Evolutionary conservation across 2,329 filamentous ascomycete genomes (phyloP), one percentile per base, ranked within the genome.

Genomic region (Aureobasidium sp.): DNA sequence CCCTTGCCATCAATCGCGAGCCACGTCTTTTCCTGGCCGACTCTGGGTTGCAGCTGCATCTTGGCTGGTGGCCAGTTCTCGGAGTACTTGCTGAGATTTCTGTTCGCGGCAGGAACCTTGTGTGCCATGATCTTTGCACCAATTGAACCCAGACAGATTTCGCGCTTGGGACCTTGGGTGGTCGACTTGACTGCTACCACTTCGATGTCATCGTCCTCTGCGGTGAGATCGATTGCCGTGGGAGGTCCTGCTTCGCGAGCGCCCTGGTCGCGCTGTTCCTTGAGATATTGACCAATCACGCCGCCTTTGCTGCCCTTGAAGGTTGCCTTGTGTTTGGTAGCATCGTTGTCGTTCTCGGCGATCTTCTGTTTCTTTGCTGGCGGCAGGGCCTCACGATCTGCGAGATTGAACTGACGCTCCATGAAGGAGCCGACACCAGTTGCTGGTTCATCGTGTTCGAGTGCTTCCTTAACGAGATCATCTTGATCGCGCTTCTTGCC

Each of bases 371-470:
- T 61, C 49, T 61, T 61, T 5, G 45, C 14, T 31, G 80, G 76
- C 22, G 88, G 84, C 70, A 72, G 79, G 65, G 70, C 77, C 68
- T 78, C 77, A 29, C 91, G 87, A 57, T 87, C 81, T 66, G 89
- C 82, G 15, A 95, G 83, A 66, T 87, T 86, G 71, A 92, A 90
- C 71, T 91, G 79, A 35, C 85, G 82, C 72, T 95, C 90, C 49
- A 96, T 84, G 76, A 91, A 84, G 61, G 76, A 75, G 11, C 81
- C 79, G 66, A 84, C 29, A 8, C 47, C 48, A 49, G 48, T 14
- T 5, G 17, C n/a, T n/a, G 29, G 33, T n/a, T 70, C 68, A 29
- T 19, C 37, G 4, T 68, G 65, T 47, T 19, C 37, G 5, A 68
- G 65, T 29, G 22, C 15, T 48, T 48, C 45, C 44, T 42, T 24